Evolutionary conservation across 2,329 filamentous ascomycete species (phyloP), one percentile per base, ranked within the genome.

Genomic region (Aspergillus novofumigatus): DNA sequence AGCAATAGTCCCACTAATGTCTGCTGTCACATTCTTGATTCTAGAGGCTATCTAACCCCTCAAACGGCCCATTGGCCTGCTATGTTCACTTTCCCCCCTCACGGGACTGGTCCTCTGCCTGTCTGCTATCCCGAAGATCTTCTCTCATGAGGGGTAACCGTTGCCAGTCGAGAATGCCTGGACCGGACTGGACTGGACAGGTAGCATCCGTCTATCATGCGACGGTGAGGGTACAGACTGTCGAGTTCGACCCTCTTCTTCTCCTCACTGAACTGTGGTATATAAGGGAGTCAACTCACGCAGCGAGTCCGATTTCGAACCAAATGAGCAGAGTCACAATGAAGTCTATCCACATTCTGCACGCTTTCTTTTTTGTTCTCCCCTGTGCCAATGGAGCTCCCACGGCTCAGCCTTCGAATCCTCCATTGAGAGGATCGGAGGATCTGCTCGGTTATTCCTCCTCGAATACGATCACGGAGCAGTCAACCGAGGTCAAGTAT

Each of bases 401-500:
- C 41, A 38, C 32, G 14, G 32, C 32, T 5, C 32, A 35, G 32
- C 32, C 32, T 17, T 55, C 67, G 25, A 70, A 71, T 21, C 64
- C 69, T n/a, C 63, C 65, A 2, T 50, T 73, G 7, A 63, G 68
- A 58, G 72, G 70, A 23, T 65, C 64, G 1, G 53, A 61, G 17
- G 59, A 63, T 10, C 69, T 78, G 3, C 61, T 76, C 1, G 77
- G 77, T 3, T 78, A 75, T 59, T 75, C 75, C 17, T 57, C 74
- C 3, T 66, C 65, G 5, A 74, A 76, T 53, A 68, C 65, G 1
- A 60, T 76, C 17, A 64, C 69, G 2, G 71, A 69, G 10, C 65
- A 73, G 52, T 63, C 74, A 29, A 76, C 75, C 3, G 69, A 73
- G 10, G 61, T 76, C 21, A 62, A 72, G 3, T 78, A 75, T 52